These are phyloP conservation scores for Quercus wislizeni DNA, from an alignment of 306 rosid species.

Conservation along the genomic window DNA sequence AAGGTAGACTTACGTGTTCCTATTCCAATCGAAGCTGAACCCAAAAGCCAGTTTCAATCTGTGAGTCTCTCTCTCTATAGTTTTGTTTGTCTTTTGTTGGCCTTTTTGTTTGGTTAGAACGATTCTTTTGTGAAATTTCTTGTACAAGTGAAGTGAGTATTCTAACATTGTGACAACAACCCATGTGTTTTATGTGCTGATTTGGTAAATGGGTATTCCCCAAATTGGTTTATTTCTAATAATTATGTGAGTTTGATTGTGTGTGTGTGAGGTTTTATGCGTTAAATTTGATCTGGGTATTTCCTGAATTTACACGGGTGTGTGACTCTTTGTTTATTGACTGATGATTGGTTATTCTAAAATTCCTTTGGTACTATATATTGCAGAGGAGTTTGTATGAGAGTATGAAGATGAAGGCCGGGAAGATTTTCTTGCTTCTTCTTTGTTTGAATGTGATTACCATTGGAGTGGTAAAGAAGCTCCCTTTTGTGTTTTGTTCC, in stretches of 20 bases:
- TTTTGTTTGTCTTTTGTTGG: background rate
- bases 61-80: background rate
- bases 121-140: background rate
- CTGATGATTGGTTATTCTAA: background rate
- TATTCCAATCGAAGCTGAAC: background rate
- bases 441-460: conserved; percentile 40
- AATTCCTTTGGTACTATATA: background rate
- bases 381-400: conserved; percentile 26
- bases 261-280: background rate
- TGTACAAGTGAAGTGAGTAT: background rate
- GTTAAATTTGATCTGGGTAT: background rate
- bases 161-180: background rate
- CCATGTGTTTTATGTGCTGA: background rate
- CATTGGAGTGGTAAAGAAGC: conserved; percentile 50
- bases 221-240: background rate
- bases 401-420: conserved; percentile 48
- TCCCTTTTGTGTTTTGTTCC: background rate
- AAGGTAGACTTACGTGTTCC: background rate
- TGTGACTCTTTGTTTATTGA: background rate
- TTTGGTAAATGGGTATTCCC: background rate
- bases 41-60: background rate
- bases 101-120: background rate
- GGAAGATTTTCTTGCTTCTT: conserved; percentile 37
- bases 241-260: background rate
- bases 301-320: background rate